Conservation (phyloP, 345 rosid genomes). For the Eucalyptus coolabah region DNA sequence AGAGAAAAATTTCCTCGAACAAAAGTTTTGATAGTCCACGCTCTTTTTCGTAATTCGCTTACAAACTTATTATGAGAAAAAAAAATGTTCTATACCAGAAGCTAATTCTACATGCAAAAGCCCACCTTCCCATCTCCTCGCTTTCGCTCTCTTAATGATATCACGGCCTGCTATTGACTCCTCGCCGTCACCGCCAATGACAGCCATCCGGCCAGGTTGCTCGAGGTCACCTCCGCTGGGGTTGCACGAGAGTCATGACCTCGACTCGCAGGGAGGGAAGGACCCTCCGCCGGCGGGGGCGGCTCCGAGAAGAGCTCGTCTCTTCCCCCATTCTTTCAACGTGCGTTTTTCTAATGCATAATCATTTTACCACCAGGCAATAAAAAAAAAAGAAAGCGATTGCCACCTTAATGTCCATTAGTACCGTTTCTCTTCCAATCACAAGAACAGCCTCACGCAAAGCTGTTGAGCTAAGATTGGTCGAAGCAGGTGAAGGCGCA, state of each 20-base stretch:
- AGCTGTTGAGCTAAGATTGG: not conserved
- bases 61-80: not conserved
- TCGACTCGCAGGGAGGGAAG: not conserved
- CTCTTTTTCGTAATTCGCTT: not conserved
- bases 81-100: not conserved
- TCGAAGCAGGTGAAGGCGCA: not conserved
- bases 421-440: not conserved
- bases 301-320: not conserved
- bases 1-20: not conserved
- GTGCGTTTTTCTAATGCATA: not conserved
- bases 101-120: not conserved
- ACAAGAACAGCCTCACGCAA: not conserved
- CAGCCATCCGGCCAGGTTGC: not conserved
- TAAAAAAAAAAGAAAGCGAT: not conserved
- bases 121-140: not conserved
- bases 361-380: not conserved
- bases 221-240: not conserved
- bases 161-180: not conserved
- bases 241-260: not conserved
- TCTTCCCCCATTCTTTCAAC: not conserved
- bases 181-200: not conserved
- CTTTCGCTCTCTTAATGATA: not conserved
- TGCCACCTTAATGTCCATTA: not conserved
- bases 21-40: not conserved
- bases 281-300: not conserved